Percentiles rank a stretch among this genome's conserved stretches.
Conservation (phyloP, 2,329 filamentous ascomycete genomes). For the Fusarium sp. region DNA sequence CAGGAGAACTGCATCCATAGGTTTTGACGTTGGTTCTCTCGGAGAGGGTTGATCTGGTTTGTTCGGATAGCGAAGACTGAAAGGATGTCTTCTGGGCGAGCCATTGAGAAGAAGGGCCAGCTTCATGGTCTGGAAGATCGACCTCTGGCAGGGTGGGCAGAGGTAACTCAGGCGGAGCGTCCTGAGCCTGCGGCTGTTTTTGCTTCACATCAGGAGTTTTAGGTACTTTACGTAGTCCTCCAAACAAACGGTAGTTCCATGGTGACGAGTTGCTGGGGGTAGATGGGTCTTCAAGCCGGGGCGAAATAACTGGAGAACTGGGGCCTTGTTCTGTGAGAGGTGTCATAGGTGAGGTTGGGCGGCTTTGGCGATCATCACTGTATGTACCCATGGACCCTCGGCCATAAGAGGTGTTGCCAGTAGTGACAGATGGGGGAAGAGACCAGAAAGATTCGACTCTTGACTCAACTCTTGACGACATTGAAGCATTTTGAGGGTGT, state of each 20-base stretch:
- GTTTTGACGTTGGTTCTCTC: constrained; percentile 69
- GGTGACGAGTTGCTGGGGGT: constrained; percentile 54
- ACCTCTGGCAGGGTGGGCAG: constrained; percentile 52
- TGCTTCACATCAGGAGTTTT: constrained; percentile 57
- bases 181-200: constrained; percentile 52
- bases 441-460: constrained; percentile 55
- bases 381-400: constrained; percentile 61
- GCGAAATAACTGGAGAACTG: constrained; percentile 40
- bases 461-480: constrained; percentile 51
- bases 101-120: constrained; percentile 36
- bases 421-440: constrained; percentile 60
- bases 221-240: constrained; percentile 67
- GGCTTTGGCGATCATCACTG: constrained; percentile 62
- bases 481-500: constrained; percentile 52
- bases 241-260: constrained; percentile 68
- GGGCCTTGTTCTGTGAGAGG: constrained; percentile 58
- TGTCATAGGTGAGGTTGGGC: constrained; percentile 64
- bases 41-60: constrained; percentile 60
- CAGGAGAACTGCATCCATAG: constrained; percentile 62
- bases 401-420: constrained; percentile 63
- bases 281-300: constrained; percentile 30
- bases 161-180: constrained; percentile 45
- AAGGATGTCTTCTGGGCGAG: constrained; percentile 43
- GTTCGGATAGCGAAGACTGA: constrained; percentile 49
- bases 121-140: constrained; percentile 35